phyloP scores from a whole-genome alignment of 2,329 filamentous ascomycete species.

The Trichoderma citrinoviride region DNA sequence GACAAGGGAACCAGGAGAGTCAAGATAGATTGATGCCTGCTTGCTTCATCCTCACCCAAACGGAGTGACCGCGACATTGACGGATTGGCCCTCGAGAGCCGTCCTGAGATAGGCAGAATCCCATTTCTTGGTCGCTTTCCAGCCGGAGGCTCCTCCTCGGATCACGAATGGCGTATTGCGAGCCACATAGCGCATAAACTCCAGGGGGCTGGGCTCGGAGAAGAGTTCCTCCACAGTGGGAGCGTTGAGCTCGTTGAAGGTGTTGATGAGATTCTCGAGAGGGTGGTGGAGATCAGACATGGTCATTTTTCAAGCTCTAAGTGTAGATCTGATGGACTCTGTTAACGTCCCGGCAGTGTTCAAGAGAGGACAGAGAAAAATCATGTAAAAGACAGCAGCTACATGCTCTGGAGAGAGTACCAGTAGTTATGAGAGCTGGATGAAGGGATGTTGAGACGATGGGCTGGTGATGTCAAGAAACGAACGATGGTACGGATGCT shows the following conservation, averaged over 20 bases:
- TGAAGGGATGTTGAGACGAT: no score
- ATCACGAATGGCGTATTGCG: conserved; percentile 74
- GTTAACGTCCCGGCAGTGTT: no score
- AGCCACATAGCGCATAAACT: conserved; percentile 76
- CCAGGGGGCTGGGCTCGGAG: conserved; percentile 67
- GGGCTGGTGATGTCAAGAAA: no score
- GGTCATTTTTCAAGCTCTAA: neutral
- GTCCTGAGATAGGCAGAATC: conserved; percentile 56
- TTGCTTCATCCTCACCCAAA: conserved; percentile 49
- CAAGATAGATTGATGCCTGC: neutral
- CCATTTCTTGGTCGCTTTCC: conserved; percentile 65
- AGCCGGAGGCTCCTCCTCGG: conserved; percentile 58
- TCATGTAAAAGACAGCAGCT: no score
- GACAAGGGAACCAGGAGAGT: neutral
- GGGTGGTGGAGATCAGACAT: conserved; percentile 11
- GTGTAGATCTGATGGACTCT: no score
- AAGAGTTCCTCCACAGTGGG: conserved; percentile 57
- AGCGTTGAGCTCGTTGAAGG: conserved; percentile 72
- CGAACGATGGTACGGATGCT: no score
- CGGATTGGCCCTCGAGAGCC: conserved; percentile 52
- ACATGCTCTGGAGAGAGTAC: no score
- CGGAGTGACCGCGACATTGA: conserved; percentile 79
- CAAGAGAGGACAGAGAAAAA: no score
- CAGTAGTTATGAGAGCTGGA: no score
- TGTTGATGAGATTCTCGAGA: conserved; percentile 55